Evolutionary conservation across 352 stramenopile species (phyloP).

Genomic region (Phytophthora quininea): DNA sequence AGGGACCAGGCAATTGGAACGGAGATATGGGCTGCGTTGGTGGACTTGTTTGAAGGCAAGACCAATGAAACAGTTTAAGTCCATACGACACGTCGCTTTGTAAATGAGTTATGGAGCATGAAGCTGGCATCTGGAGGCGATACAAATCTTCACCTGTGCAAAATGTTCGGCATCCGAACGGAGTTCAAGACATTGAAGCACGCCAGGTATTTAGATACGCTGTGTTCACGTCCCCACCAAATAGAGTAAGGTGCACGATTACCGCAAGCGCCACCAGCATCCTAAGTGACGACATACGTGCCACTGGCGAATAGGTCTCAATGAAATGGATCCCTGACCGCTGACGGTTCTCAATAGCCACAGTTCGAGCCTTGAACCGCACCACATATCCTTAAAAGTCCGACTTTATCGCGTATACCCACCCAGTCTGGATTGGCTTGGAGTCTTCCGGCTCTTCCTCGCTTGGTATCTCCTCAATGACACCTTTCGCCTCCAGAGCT

Average conservation of each 20-base stretch:
- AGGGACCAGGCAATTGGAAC: slow-evolving; percentile 16
- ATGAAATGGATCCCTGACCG: neutral
- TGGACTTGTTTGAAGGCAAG: slow-evolving; percentile 7
- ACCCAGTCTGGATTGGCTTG: neutral
- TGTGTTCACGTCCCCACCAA: neutral
- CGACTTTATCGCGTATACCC: neutral
- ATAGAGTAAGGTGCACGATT: neutral
- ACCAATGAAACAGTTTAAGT: neutral
- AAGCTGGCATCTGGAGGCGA: slow-evolving; percentile 2
- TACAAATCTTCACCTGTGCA: slow-evolving; percentile 10
- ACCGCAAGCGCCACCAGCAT: neutral
- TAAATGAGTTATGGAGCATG: neutral
- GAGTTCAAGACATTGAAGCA: slow-evolving; percentile 4
- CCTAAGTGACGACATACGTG: neutral
- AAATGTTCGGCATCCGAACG: slow-evolving; percentile 3
- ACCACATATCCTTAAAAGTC: neutral
- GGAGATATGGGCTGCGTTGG: slow-evolving; percentile 11
- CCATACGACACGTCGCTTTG: slow-evolving; percentile 9
- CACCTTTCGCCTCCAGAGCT: slow-evolving; percentile 2
- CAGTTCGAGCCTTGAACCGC: neutral
- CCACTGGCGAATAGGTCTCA: neutral
- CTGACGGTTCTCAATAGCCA: neutral
- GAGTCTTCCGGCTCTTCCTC: slow-evolving; percentile 1
- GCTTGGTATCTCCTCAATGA: slow-evolving; percentile 4
- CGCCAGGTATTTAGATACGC: neutral